Evolutionary conservation across 768 basidiomycete genomes (phyloP), one percentile per base, ranked within the genome.

Genomic region (Suillus clintonianus): DNA sequence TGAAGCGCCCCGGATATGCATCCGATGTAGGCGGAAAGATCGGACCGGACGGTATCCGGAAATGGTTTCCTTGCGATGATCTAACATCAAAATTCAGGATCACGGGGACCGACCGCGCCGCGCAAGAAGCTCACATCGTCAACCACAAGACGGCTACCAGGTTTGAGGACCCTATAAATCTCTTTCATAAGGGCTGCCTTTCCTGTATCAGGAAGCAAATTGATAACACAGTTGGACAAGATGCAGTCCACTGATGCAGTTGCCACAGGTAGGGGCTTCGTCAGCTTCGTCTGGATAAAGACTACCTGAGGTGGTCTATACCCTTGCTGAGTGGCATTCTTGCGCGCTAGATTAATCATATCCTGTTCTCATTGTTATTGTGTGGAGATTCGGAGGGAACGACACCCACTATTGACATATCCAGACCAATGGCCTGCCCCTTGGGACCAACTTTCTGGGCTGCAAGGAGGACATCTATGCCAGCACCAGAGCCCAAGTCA

Each of bases 401-500:
- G 19, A 34, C 5, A 70, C 78, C 0, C 70, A 86, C 86, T 27
- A 70, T 51, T 0, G 86, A 86, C 60, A 78, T 78, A 60, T 88
- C 87, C 4, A 88, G 64, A 0, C 87, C 86, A n/a, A 88, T 78
- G 2, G 72, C 85, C 63, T 79, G 77, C 3, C 87, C 87, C 0
- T 64, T 73, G 0, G 78, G 71, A 4, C 87, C 87, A 4, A 85
- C 81, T 65, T 81, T 82, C 0, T 69, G 60, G 2, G 85, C 85
- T 0, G 86, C 83, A 11, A 86, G 77, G 57, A 88, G 80, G 36
- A 87, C 77, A 64, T 88, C 85, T 13, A 85, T 75, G 0, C 87
- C 87, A 2, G 80, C 84, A 1, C 87, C 86, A 3, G 81, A 85
- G 9, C 86, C 87, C 8, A 89, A 77, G 69, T 88, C 84, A 2